Evolutionary conservation across 768 basidiomycete species (phyloP).

Genomic region (Auriscalpium vulgare): DNA sequence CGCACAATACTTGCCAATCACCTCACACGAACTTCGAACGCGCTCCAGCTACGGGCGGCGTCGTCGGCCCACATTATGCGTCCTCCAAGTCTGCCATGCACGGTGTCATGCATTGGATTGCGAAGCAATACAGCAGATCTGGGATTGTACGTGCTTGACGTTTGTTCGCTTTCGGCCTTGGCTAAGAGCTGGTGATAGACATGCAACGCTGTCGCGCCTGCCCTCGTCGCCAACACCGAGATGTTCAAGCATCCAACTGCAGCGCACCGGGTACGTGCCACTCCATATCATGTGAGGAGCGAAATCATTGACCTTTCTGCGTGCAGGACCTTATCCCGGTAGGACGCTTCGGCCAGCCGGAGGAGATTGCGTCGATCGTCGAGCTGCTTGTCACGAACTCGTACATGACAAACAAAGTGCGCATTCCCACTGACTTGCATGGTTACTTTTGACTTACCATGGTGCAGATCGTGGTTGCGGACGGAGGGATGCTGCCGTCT

Average conservation of each 20-base stretch:
- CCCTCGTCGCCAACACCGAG: constrained; percentile 40
- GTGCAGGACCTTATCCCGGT: constrained; percentile 39
- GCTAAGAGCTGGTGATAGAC: constrained; percentile 23
- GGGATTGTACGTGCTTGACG: constrained; percentile 33
- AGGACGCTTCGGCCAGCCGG: constrained; percentile 41
- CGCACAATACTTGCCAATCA: not conserved
- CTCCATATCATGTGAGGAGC: not conserved
- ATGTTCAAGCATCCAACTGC: constrained; percentile 39
- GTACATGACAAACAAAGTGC: constrained; percentile 53
- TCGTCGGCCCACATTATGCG: constrained; percentile 50
- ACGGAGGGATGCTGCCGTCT: constrained; percentile 14
- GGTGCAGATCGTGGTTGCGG: constrained; percentile 11
- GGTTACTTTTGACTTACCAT: not conserved
- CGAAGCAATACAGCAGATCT: constrained; percentile 39
- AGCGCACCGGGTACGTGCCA: constrained; percentile 24
- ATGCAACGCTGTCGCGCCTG: constrained; percentile 46
- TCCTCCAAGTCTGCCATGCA: constrained; percentile 49
- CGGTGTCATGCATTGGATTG: constrained; percentile 49
- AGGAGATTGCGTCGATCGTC: constrained; percentile 45
- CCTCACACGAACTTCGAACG: not conserved
- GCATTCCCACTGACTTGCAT: not conserved
- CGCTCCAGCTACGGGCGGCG: constrained; percentile 36
- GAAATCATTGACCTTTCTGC: not conserved
- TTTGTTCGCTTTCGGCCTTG: too few species aligned
- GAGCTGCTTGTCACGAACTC: constrained; percentile 41